Evolutionary conservation across 1,284 basidiomycete genomes (phyloP).

Genomic region (Exobasidium cylindrosporum): DNA sequence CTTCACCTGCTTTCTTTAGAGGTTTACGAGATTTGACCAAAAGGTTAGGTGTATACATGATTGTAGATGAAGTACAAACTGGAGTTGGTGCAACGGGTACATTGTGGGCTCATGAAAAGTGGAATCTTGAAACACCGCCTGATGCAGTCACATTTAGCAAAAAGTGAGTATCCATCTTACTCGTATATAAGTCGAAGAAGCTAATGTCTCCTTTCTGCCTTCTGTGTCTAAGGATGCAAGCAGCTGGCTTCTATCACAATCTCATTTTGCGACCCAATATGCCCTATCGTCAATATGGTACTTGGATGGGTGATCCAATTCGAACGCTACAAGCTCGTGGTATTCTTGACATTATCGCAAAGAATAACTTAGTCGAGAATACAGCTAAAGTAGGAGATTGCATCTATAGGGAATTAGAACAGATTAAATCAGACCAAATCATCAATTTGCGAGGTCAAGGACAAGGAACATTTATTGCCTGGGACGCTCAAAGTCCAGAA

Average conservation of each 20-base stretch:
- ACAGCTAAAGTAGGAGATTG: slow-evolving; percentile 55
- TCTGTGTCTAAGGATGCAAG: slow-evolving; percentile 52
- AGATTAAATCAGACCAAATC: slow-evolving; percentile 40
- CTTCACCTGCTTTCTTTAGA: slow-evolving; percentile 60
- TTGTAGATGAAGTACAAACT: slow-evolving; percentile 62
- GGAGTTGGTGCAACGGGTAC: slow-evolving; percentile 61
- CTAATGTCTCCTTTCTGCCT: too few species aligned
- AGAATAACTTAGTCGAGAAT: slow-evolving; percentile 56
- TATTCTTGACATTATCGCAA: slow-evolving; percentile 60
- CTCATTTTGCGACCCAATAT: slow-evolving; percentile 58
- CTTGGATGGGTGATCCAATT: slow-evolving; percentile 59
- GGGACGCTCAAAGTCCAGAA: slow-evolving; percentile 56
- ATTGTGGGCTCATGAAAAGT: slow-evolving; percentile 64
- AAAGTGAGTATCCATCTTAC: slow-evolving; percentile 24
- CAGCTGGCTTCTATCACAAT: slow-evolving; percentile 60
- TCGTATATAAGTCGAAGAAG: too few species aligned
- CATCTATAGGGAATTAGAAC: slow-evolving; percentile 52
- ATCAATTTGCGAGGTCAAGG: slow-evolving; percentile 59
- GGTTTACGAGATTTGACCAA: slow-evolving; percentile 59
- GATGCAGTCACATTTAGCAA: slow-evolving; percentile 63
- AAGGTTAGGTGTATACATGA: slow-evolving; percentile 59
- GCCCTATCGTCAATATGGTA: slow-evolving; percentile 59
- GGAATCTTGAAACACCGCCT: slow-evolving; percentile 58
- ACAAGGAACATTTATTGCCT: slow-evolving; percentile 61
- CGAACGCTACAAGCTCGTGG: slow-evolving; percentile 60